Base-by-base conservation (phyloP, 2,329 filamentous ascomycete species). In the Coniochaeta sp. region DNA sequence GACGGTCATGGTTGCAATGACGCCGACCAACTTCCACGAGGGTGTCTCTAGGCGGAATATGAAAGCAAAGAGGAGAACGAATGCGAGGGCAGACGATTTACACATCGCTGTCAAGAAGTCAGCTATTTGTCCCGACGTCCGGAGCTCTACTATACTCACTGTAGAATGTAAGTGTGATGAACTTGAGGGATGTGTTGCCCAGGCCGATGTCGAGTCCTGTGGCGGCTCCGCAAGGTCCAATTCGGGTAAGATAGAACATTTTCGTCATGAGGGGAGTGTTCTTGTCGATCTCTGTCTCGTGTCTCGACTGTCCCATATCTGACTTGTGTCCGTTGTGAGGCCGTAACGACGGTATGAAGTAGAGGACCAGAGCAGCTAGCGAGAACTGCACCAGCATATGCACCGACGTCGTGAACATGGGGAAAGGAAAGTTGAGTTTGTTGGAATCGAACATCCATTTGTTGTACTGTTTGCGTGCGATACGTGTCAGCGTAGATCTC, bases 401-500 rank as follows among this genome's bases (percentile, higher is more conserved):
- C 72, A 95, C 80, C 64, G 91, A 90, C 3, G 95, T 99, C 12
- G 93, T 96, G 75, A 98, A 98, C 57, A 99, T 83, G 43, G 95
- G 95, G 69, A 95, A 98, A 58, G 90, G 88, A 72, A 99, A 99
- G 74, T 97, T 89, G 67, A 96, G 84, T 66, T 89, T 86, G 66
- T 89, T 83, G 63, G 88, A 83, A 69, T 90, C 90, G 76, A 99
- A 98, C 93, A 99, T 98, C 95, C 95, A 98, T 78, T 97, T 98
- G 82, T 99, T 99, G 81, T 98, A 99, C 89, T 95, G 65, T 31
- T 31, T 57, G n/a, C 93, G 65, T 57, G 34, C n/a, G 34, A 44
- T 7, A 52, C 24, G 6, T 11, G 28, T 16, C 63, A 69, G 70
- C 70, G 72, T 52, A n/a, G 55, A 52, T 34, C 14, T 22, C 33